A percentile compares a stretch with the other conserved stretches of the same genome.
Evolutionary conservation across 768 basidiomycete species (phyloP).

Genomic region (Collybia sp.): DNA sequence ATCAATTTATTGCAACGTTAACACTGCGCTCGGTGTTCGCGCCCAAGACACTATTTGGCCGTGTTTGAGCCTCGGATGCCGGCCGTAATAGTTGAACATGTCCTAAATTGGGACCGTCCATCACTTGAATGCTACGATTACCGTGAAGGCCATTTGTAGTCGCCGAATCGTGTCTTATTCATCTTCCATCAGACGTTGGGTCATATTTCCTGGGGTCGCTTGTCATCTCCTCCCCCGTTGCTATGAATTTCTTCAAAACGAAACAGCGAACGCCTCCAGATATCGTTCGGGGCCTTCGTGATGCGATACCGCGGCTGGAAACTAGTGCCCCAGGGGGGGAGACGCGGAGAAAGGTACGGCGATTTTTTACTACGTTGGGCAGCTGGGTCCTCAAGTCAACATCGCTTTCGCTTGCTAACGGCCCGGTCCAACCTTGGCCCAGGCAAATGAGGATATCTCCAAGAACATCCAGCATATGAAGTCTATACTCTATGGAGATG

Average conservation of each 20-base stretch:
- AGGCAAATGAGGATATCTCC: conserved; percentile 88
- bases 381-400: background rate
- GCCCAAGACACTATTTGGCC: too few relatives aligned
- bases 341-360: conserved; percentile 69
- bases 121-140: background rate
- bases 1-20: too few relatives aligned
- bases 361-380: background rate
- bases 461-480: conserved; percentile 92
- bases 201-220: background rate
- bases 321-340: conserved; percentile 70
- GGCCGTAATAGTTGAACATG: conserved; percentile 5
- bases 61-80: background rate
- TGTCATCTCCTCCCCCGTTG: conserved; percentile 1
- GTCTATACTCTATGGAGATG: conserved; percentile 80
- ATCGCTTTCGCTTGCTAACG: background rate
- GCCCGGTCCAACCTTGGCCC: conserved; percentile 5
- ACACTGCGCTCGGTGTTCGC: too few relatives aligned
- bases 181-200: background rate
- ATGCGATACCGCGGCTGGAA: conserved; percentile 77
- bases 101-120: background rate
- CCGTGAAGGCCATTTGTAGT: background rate
- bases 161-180: background rate
- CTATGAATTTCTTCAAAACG: conserved; percentile 95
- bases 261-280: conserved; percentile 86
- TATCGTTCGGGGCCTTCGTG: conserved; percentile 75